These are phyloP conservation scores for Boletus reticuloceps DNA, from an alignment of 768 basidiomycete species.

Conservation along the genomic window DNA sequence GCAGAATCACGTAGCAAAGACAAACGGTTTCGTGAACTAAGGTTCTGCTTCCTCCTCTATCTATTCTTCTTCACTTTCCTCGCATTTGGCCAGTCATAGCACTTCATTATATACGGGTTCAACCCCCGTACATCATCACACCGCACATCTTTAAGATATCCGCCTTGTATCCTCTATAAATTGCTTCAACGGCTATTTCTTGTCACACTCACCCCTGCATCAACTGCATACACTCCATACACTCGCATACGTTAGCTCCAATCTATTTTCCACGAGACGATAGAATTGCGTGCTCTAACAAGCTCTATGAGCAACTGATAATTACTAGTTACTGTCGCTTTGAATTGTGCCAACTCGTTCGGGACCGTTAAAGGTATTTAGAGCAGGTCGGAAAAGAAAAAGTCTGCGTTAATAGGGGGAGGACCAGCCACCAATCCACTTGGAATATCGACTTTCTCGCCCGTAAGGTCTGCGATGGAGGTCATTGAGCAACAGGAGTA, in stretches of 20 bases:
- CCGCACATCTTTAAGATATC: conserved; percentile 21
- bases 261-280: conserved; percentile 17
- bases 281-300: conserved; percentile 20
- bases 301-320: conserved; percentile 24
- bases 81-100: conserved; percentile 20
- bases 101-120: conserved; percentile 62
- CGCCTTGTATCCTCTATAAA: conserved; percentile 2
- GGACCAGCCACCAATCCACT: conserved; percentile 74
- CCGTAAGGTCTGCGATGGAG: conserved; percentile 66
- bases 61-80: not conserved
- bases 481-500: not conserved
- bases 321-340: conserved; percentile 9
- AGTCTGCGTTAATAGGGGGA: conserved; percentile 77
- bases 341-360: not conserved
- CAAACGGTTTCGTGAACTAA: conserved; percentile 39
- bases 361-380: conserved; percentile 17
- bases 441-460: conserved; percentile 88
- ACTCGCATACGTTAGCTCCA: conserved; percentile 9
- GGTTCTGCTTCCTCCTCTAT: not conserved
- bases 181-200: conserved; percentile 29
- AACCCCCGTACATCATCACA: conserved; percentile 68
- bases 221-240: conserved; percentile 50
- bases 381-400: conserved; percentile 75
- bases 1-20: conserved; percentile 24
- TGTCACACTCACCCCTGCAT: conserved; percentile 41